Base-by-base conservation (phyloP, 768 basidiomycete species). In the Lactarius evosmus region DNA sequence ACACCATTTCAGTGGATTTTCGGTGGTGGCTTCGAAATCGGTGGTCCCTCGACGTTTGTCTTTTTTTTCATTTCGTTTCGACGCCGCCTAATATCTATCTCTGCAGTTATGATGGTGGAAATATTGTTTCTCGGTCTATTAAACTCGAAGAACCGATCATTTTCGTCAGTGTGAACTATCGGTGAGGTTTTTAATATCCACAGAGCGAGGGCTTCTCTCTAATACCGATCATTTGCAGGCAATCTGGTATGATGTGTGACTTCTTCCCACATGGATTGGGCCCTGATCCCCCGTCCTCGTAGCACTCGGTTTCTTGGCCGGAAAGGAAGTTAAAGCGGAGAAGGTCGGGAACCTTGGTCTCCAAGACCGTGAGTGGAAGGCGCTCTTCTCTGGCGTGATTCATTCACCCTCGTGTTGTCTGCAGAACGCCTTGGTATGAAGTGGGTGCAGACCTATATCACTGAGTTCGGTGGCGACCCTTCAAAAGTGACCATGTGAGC, bases 401-500 rank as follows among this genome's bases (percentile, higher is more conserved):
- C 7, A 41, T 56, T 32, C 16, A 56, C 4, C 1, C 33, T 12
- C 53, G 17, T 40, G 19, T 7, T 22, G 29, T 25, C 19, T 62
- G 55, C 71, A 87, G 82, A 84, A 70, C 78, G 83, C 29, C 73
- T 81, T 38, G 86, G 84, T 1, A 69, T 90, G 7, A 72, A 81
- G 60, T 89, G 88, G 88, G 76, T 89, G 1, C 82, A 86, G 66
- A 82, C 84, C 69, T 84, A 89, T 69, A 86, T 89, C 66, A 66
- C 72, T 36, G 74, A 76, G 8, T 89, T 88, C 65, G 87, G 87
- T 0, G 88, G 88, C 9, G 86, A 89, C 71, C 81, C 83, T 0
- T 71, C 70, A 2, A 85, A 83, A 70, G 85, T 85, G 3, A 84
- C 83, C 0, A 79, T 85, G 82, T 84, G 70, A 58, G 80, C 19